Evolutionary conservation across 2,329 filamentous ascomycete species (phyloP), one percentile per base, ranked within the genome.

Genomic region (Talaromyces sp.): DNA sequence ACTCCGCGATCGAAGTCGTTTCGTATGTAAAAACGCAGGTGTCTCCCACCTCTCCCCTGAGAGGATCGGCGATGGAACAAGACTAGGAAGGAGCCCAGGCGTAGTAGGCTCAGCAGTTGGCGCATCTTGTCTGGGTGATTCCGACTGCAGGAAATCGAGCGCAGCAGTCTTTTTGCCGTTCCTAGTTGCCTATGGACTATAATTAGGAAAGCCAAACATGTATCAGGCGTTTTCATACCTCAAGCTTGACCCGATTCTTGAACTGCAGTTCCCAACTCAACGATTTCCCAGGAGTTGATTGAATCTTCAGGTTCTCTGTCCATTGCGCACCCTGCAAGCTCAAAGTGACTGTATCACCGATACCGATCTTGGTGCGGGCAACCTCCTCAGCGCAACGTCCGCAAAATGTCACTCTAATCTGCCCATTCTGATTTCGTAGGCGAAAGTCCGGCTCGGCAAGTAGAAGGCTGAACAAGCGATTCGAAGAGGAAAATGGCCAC

Each of bases 401-500:
- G 34, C 84, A 82, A 70, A 97, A 92, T 49, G 89, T 86, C 58
- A 93, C 86, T 65, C 93, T 89, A 25, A 97, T 87, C 77, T 97
- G 92, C 13, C 94, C 94, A 69, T 86, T 89, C 47, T 85, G 83
- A 68, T 88, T 87, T 64, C 94, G 91, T 60, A 94, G 83, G 58
- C 91, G 89, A 72, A 93, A 91, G 75, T 97, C 92, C 54, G 89
- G 88, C 72, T 97, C 93, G 54, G 91, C 91, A 38, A 98, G 85
- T 22, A 96, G 85, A 60, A 97, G 88, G 29, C 92, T 89, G 70
- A 93, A 85, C 45, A 88, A 88, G 62, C 85, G 86, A 34, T 86
- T 90, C 29, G 92, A 87, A 25, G 90, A 90, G 69, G 91, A 97
- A 77, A 92, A 97, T 0, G 94, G 94, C 93, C 94, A 98, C 65